Conservation (phyloP, 495 filamentous ascomycete genomes). For the Amphirosellinia nigrospora region DNA sequence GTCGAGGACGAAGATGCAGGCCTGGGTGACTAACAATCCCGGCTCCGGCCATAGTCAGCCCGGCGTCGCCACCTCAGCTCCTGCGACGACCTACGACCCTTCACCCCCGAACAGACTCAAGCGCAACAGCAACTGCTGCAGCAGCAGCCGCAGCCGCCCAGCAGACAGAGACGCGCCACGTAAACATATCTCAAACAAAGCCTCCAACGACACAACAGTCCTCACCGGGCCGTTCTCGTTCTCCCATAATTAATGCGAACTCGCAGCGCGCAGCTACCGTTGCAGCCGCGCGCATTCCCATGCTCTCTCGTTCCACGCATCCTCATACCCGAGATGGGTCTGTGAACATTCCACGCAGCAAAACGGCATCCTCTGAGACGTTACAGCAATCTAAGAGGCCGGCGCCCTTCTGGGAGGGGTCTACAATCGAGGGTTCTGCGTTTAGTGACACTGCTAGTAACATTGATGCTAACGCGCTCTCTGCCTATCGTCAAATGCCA, state of each 20-base stretch:
- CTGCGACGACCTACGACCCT: constrained; percentile 34
- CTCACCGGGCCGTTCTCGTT: constrained; percentile 40
- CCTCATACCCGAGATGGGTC: constrained; percentile 35
- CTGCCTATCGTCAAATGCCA: constrained; percentile 31
- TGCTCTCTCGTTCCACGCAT: constrained; percentile 31
- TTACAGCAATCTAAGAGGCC: constrained; percentile 32
- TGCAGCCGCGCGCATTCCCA: constrained; percentile 30
- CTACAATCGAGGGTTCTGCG: constrained; percentile 40
- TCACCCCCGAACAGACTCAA: constrained; percentile 24
- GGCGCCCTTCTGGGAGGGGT: constrained; percentile 41
- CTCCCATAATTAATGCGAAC: constrained; percentile 40
- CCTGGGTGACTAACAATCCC: constrained; percentile 38
- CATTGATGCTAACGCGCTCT: constrained; percentile 34
- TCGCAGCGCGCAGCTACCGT: constrained; percentile 32
- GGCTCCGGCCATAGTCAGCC: constrained; percentile 33
- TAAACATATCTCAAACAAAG: constrained; percentile 34
- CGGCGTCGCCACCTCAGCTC: constrained; percentile 30
- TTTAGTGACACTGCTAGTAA: constrained; percentile 43
- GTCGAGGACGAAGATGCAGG: constrained; percentile 42
- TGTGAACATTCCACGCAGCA: constrained; percentile 29
- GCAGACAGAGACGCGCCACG: constrained; percentile 35
- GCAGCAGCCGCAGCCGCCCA: constrained; percentile 14
- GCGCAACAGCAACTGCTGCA: constrained; percentile 5
- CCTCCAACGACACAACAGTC: constrained; percentile 32
- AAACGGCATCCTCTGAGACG: constrained; percentile 34